Evolutionary conservation across 2,329 filamentous ascomycete genomes (phyloP).

Genomic region (Aspergillus quadricinctus): DNA sequence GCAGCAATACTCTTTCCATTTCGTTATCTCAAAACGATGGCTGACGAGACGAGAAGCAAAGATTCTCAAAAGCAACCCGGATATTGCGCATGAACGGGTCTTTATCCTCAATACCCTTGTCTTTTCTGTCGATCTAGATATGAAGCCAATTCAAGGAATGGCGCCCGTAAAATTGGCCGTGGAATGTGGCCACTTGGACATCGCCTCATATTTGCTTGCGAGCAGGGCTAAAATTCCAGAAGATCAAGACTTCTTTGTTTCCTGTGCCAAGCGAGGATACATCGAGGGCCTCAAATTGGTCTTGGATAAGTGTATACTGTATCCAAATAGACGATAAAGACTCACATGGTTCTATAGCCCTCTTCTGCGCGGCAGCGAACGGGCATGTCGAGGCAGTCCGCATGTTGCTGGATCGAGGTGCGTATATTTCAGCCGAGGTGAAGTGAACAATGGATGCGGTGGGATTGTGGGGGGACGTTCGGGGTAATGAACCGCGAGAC

Average conservation of each 20-base stretch:
- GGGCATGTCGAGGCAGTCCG: neutral
- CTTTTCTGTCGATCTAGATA: neutral
- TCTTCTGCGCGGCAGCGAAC: neutral
- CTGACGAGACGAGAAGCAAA: too few species aligned
- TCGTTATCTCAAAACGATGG: too few species aligned
- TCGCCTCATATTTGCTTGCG: neutral
- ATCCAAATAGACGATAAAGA: neutral
- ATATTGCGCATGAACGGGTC: too few species aligned
- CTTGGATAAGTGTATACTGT: neutral
- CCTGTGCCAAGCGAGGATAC: neutral
- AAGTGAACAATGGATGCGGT: too few species aligned
- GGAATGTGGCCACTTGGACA: neutral
- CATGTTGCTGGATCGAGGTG: neutral
- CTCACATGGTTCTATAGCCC: neutral
- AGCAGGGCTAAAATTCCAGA: neutral
- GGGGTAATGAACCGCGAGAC: neutral
- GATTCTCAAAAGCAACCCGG: too few species aligned
- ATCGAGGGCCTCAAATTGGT: neutral
- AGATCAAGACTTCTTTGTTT: neutral
- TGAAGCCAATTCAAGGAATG: neutral
- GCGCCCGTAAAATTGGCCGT: neutral
- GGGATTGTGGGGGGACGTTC: too few species aligned
- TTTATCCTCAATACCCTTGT: too few species aligned
- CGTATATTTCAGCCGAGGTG: too few species aligned
- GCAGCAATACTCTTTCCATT: too few species aligned